These are phyloP conservation scores for Alisma plantagoaquatica DNA, from an alignment of 106 monocot species.

Conservation along the genomic window DNA sequence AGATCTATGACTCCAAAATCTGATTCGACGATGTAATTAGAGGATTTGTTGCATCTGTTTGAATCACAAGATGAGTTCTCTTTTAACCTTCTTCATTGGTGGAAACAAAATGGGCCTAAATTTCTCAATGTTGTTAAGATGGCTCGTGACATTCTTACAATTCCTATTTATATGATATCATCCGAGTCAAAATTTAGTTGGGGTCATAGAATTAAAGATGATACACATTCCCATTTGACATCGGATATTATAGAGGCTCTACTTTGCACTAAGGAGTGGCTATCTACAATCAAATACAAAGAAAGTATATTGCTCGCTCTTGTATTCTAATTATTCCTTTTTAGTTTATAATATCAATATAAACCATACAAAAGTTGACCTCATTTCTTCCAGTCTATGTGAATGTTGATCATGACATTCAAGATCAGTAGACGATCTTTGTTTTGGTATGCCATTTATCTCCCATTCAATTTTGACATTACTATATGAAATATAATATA, in stretches of 20 bases:
- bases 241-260: background rate
- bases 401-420: too few relatives aligned
- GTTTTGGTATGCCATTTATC: too few relatives aligned
- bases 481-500: too few relatives aligned
- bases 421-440: too few relatives aligned
- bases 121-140: background rate
- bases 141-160: background rate
- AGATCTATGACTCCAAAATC: background rate
- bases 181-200: background rate
- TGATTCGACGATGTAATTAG: background rate
- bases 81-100: background rate
- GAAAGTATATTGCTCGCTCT: background rate
- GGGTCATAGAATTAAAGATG: background rate
- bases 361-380: too few relatives aligned
- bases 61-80: background rate
- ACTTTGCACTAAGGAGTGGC: background rate
- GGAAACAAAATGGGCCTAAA: background rate
- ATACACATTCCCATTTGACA: background rate
- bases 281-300: background rate
- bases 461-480: too few relatives aligned
- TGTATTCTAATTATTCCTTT: too few relatives aligned
- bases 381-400: too few relatives aligned
- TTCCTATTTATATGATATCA: background rate
- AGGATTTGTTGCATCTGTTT: background rate
- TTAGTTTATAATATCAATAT: too few relatives aligned